A percentile compares a stretch with the other conserved stretches of the same genome.
These are phyloP conservation scores for Candida incommunis DNA, from an alignment of 805 yeast genomes.

Conservation along the genomic window DNA sequence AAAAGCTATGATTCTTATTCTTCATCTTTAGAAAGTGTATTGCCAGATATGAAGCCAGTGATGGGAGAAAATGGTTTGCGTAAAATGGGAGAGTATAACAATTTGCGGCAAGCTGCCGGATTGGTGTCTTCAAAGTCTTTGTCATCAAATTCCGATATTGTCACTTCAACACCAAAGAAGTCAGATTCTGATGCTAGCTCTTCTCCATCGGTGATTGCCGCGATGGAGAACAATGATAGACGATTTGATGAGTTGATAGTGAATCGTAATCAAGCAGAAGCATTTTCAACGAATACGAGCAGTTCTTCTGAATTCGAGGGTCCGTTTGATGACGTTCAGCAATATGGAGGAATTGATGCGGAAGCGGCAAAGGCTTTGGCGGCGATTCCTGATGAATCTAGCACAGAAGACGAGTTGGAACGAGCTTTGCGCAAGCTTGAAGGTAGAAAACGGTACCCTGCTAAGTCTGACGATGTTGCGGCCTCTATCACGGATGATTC, in stretches of 20 bases:
- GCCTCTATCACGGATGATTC: not conserved
- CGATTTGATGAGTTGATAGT: not conserved
- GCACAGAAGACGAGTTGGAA: slow-evolving; percentile 54
- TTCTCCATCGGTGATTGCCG: not conserved
- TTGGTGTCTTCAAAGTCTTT: not conserved
- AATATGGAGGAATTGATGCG: slow-evolving; percentile 30
- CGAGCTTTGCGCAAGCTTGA: slow-evolving; percentile 68
- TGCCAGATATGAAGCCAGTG: not conserved
- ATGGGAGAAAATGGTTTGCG: not conserved
- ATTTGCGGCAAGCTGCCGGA: not conserved
- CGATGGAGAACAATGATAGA: not conserved
- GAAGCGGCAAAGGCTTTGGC: slow-evolving; percentile 64
- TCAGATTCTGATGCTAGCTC: not conserved
- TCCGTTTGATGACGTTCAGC: slow-evolving; percentile 15
- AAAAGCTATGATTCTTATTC: not conserved
- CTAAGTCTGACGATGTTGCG: not conserved
- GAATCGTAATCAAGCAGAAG: not conserved
- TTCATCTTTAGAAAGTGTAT: not conserved
- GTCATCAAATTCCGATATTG: not conserved
- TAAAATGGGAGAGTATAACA: not conserved
- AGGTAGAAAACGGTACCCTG: slow-evolving; percentile 32
- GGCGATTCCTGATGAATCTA: slow-evolving; percentile 68
- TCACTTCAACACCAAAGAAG: not conserved
- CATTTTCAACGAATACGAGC: not conserved
- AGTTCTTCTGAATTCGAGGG: not conserved